Conservation (phyloP, 2,329 filamentous ascomycete genomes). For the Oidium heveae region DNA sequence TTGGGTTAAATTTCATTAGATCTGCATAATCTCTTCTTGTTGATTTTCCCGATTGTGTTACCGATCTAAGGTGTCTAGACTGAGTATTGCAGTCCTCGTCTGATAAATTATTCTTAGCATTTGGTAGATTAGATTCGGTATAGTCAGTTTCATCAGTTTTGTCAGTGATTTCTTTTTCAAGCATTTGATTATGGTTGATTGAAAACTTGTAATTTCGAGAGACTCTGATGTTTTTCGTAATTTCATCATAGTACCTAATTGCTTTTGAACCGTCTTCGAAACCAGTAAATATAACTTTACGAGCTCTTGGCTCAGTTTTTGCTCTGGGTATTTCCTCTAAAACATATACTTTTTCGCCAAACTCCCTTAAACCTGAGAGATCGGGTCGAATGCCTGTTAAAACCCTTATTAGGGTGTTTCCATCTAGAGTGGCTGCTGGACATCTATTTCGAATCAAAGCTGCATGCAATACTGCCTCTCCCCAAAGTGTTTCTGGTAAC, state of each 20-base stretch:
- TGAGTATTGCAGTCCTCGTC: no score
- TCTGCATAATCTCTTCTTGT: no score
- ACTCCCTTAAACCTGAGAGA: neutral
- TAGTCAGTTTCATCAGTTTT: no score
- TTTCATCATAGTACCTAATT: neutral
- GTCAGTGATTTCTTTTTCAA: no score
- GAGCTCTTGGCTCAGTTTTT: neutral
- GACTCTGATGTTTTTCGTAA: neutral
- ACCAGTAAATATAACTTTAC: neutral
- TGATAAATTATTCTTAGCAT: no score
- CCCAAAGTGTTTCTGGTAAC: neutral
- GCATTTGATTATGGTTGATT: neutral
- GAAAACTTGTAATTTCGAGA: neutral
- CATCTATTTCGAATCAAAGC: neutral
- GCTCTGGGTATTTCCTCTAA: neutral
- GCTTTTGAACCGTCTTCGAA: neutral
- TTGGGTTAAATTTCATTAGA: no score
- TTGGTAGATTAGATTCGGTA: no score
- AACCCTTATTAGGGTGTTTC: neutral
- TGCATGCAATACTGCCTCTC: neutral
- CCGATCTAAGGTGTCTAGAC: no score
- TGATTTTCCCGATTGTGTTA: no score
- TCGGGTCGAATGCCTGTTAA: neutral
- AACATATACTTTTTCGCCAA: neutral
- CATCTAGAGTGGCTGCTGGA: neutral